phyloP scores from a whole-genome alignment of 2,329 filamentous ascomycete species.

The Penicillium polonicum region DNA sequence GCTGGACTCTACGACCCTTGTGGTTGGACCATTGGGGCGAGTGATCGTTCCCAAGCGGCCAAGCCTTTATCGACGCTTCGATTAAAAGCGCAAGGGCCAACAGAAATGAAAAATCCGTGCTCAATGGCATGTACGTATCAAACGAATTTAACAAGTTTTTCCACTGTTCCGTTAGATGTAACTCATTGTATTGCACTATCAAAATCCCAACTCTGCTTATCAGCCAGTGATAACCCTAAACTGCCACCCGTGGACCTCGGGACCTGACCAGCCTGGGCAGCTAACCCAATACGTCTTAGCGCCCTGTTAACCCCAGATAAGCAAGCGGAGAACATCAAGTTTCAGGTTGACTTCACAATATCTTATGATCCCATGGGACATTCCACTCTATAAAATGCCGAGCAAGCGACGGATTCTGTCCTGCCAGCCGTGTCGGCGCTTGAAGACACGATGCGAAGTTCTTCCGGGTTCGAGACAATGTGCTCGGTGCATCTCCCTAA shows the following conservation, averaged over 20 bases:
- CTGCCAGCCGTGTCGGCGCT: conserved; percentile 20
- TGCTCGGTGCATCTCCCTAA: conserved; percentile 11
- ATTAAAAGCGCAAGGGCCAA: no score
- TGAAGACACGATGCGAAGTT: conserved; percentile 23
- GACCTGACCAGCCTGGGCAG: neutral
- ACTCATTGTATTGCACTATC: neutral
- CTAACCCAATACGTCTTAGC: conserved; percentile 9
- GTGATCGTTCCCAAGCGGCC: no score
- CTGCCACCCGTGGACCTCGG: conserved; percentile 2
- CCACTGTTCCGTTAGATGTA: neutral
- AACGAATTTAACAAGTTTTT: no score
- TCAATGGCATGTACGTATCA: neutral
- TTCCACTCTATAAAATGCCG: conserved; percentile 4
- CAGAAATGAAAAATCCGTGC: no score
- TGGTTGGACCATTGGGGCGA: no score
- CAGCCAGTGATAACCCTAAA: conserved; percentile 1
- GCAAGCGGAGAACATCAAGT: conserved; percentile 12
- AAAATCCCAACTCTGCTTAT: neutral
- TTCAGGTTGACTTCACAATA: conserved; percentile 5
- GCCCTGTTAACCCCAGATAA: conserved; percentile 9
- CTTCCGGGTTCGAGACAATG: conserved; percentile 5
- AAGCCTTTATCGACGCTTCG: no score
- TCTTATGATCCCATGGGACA: neutral
- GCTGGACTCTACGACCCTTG: no score
- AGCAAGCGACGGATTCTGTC: conserved; percentile 13